phyloP scores from a whole-genome alignment of 768 basidiomycete genomes.

The Boletus rex-veris region DNA sequence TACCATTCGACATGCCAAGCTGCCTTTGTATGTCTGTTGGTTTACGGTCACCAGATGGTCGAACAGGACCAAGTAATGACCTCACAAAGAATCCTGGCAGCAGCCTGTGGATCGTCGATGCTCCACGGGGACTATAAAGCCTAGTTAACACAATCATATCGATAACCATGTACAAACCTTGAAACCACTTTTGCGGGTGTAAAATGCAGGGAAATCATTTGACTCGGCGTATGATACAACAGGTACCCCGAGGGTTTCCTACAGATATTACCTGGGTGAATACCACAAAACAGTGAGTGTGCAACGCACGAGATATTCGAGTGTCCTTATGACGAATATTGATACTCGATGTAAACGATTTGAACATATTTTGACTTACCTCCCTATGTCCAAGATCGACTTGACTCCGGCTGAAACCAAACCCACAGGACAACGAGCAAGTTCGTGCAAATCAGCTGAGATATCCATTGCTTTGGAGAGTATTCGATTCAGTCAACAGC shows the following conservation, averaged over 20 bases:
- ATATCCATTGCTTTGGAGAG: slow-evolving; percentile 81
- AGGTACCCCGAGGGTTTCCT: slow-evolving; percentile 96
- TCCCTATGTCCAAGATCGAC: slow-evolving; percentile 90
- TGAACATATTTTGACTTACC: slow-evolving; percentile 34
- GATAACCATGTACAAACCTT: slow-evolving; percentile 37
- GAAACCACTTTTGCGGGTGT: slow-evolving; percentile 77
- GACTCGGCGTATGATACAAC: slow-evolving; percentile 76
- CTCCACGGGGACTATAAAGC: slow-evolving; percentile 72
- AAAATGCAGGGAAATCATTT: slow-evolving; percentile 93
- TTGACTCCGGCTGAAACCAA: slow-evolving; percentile 93
- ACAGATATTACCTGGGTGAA: not conserved
- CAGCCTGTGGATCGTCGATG: slow-evolving; percentile 55
- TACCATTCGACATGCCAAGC: slow-evolving; percentile 72
- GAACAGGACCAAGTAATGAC: slow-evolving; percentile 2
- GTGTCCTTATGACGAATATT: slow-evolving; percentile 47
- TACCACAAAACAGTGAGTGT: not conserved
- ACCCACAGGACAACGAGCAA: slow-evolving; percentile 85
- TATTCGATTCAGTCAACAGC: not conserved
- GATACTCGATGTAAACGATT: not conserved
- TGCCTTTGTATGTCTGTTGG: slow-evolving; percentile 62
- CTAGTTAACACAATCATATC: not conserved
- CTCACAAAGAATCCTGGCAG: slow-evolving; percentile 75
- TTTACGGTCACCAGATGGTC: not conserved
- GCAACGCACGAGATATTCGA: slow-evolving; percentile 67
- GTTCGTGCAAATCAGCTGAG: slow-evolving; percentile 89